These are phyloP conservation scores for Botrytis porri DNA, from an alignment of 2,329 filamentous ascomycete species.

Conservation along the genomic window DNA sequence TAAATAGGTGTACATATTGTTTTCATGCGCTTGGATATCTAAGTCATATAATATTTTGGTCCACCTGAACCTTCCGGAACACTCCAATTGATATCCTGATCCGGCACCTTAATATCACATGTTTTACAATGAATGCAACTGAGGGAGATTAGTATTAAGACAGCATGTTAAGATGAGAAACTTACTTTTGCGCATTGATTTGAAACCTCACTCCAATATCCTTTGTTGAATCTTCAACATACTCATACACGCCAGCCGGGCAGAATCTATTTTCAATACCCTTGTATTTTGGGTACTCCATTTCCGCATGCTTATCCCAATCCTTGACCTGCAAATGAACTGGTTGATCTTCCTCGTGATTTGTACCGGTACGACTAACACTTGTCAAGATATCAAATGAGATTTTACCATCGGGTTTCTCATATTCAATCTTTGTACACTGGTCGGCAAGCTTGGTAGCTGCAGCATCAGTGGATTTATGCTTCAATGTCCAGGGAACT, in stretches of 20 bases:
- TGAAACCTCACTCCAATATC: conserved; percentile 89
- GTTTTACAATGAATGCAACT: conserved; percentile 99
- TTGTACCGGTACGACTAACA: conserved; percentile 91
- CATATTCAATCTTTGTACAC: conserved; percentile 88
- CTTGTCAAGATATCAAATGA: conserved; percentile 95
- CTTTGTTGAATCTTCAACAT: conserved; percentile 88
- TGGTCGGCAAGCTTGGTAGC: conserved; percentile 77
- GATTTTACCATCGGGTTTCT: conserved; percentile 92
- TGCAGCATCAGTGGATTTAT: conserved; percentile 73
- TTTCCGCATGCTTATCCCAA: conserved; percentile 84
- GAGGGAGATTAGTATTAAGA: conserved; percentile 28
- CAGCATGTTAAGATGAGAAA: conserved; percentile 31
- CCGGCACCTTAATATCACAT: conserved; percentile 96
- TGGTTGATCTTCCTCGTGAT: conserved; percentile 98
- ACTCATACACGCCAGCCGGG: conserved; percentile 96
- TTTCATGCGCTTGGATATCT: conserved; percentile 16
- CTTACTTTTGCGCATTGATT: conserved; percentile 96
- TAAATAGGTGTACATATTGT: background rate
- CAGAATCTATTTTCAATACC: conserved; percentile 96
- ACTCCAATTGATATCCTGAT: conserved; percentile 70
- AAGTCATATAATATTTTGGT: conserved; percentile 68
- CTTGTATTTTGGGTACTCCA: conserved; percentile 83
- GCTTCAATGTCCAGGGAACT: conserved; percentile 87
- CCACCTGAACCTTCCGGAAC: conserved; percentile 65
- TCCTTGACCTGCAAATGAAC: conserved; percentile 93